Conservation (phyloP, 352 stramenopile genomes). For the Plasmopara halstedii region DNA sequence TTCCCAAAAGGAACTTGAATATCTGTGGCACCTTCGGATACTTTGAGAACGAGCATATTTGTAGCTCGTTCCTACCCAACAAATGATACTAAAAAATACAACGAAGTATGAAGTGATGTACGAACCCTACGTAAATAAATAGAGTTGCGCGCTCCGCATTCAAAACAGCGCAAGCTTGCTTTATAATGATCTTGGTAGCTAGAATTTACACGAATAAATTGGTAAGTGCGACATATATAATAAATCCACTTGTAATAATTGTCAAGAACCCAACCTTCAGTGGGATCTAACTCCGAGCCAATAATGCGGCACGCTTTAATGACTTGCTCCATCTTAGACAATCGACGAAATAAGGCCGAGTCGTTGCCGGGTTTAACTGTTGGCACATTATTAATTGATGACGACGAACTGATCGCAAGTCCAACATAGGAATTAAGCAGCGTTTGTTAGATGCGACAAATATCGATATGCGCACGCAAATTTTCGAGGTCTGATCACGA, state of each 20-base stretch:
- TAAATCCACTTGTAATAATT: too few relatives aligned
- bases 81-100: background rate
- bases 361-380: slow-evolving; percentile 20
- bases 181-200: slow-evolving; percentile 83
- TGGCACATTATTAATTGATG: background rate
- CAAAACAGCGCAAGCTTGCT: slow-evolving; percentile 80
- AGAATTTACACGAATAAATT: background rate
- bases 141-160: slow-evolving; percentile 86
- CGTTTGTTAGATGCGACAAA: background rate
- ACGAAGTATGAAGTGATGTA: background rate
- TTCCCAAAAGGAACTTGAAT: slow-evolving; percentile 80
- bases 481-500: slow-evolving; percentile 61
- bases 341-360: slow-evolving; percentile 39
- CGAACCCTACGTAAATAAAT: slow-evolving; percentile 72
- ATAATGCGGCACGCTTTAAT: slow-evolving; percentile 75
- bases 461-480: slow-evolving; percentile 31
- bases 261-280: slow-evolving; percentile 42
- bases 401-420: slow-evolving; percentile 1
- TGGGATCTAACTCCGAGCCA: slow-evolving; percentile 65
- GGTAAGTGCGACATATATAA: background rate
- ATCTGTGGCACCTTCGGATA: slow-evolving; percentile 78
- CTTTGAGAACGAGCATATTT: slow-evolving; percentile 78
- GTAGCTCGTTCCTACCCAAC: slow-evolving; percentile 70
- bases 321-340: slow-evolving; percentile 68
- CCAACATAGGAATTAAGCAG: too few relatives aligned